These are phyloP conservation scores for Willaertia magna DNA, from an alignment of 208 protist species.

Conservation along the genomic window DNA sequence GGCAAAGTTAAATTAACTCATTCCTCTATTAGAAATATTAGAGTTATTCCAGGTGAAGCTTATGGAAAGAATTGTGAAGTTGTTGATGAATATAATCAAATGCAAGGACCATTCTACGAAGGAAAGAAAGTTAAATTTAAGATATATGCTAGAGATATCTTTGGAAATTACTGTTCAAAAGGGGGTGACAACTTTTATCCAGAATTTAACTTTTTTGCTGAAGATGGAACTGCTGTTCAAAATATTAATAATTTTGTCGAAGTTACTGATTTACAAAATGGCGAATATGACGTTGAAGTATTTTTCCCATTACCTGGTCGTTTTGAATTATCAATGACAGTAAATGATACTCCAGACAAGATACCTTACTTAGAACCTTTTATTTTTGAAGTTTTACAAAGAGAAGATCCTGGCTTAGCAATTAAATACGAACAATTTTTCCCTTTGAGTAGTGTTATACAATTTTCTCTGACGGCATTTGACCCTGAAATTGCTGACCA, in stretches of 20 bases:
- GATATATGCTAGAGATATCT: not conserved
- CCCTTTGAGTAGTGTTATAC: not conserved
- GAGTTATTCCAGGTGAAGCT: not conserved
- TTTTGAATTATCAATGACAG: not conserved
- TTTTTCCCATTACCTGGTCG: not conserved
- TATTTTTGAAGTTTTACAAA: not conserved
- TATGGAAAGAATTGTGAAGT: not conserved
- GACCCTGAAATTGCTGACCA: not conserved
- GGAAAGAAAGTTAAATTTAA: not conserved
- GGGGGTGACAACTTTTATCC: not conserved
- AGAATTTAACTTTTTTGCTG: not conserved
- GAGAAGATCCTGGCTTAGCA: not conserved
- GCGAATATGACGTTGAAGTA: not conserved
- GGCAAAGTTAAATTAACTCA: not conserved
- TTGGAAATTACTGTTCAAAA: not conserved
- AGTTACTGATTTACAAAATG: not conserved
- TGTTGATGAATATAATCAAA: not conserved
- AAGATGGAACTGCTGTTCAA: not conserved
- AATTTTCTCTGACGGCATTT: not conserved
- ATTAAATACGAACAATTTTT: conserved; percentile 4
- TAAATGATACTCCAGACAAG: not conserved
- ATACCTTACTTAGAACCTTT: not conserved
- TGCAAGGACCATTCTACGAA: not conserved
- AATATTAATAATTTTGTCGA: not conserved
- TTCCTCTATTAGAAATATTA: not conserved